Percentiles rank a stretch among this genome's conserved stretches.
Evolutionary conservation across 2,329 filamentous ascomycete genomes (phyloP).

Genomic region (Chaetomium globosum): DNA sequence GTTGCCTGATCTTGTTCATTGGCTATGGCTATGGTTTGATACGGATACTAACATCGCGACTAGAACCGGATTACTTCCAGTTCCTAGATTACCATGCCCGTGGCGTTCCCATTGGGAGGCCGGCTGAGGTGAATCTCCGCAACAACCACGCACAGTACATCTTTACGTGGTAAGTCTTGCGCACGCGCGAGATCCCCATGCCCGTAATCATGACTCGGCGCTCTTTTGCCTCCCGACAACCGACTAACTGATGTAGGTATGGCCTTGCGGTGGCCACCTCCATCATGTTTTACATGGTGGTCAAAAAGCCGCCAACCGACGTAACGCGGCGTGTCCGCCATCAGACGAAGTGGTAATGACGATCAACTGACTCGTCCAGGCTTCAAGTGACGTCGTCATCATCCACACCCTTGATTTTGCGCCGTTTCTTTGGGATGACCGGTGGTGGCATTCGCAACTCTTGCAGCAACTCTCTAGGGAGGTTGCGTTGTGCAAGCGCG

Average conservation of each 20-base stretch:
- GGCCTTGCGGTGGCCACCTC: constrained; percentile 80
- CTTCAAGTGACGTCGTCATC: constrained; percentile 49
- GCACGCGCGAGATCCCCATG: not conserved
- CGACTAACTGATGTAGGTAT: constrained; percentile 63
- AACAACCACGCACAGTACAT: constrained; percentile 99
- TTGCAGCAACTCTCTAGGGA: constrained; percentile 81
- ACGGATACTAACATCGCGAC: constrained; percentile 26
- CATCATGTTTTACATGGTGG: constrained; percentile 95
- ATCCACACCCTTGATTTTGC: constrained; percentile 43
- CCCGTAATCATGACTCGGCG: not conserved
- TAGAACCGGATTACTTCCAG: constrained; percentile 77
- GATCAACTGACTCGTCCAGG: not conserved
- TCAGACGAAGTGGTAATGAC: constrained; percentile 70
- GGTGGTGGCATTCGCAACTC: constrained; percentile 73
- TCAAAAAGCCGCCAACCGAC: constrained; percentile 80
- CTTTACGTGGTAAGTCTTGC: constrained; percentile 80
- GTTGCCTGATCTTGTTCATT: constrained; percentile 36
- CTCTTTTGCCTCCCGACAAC: not conserved
- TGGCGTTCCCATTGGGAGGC: constrained; percentile 85
- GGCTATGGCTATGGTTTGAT: not conserved
- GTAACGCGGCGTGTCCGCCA: constrained; percentile 73
- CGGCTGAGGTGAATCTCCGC: constrained; percentile 86
- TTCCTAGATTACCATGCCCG: constrained; percentile 74
- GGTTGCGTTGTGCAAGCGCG: constrained; percentile 78
- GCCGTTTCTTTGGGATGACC: constrained; percentile 53